These are phyloP conservation scores for Parasarocladium wereldwijsianum DNA, from an alignment of 2,329 filamentous ascomycete species.

Conservation along the genomic window DNA sequence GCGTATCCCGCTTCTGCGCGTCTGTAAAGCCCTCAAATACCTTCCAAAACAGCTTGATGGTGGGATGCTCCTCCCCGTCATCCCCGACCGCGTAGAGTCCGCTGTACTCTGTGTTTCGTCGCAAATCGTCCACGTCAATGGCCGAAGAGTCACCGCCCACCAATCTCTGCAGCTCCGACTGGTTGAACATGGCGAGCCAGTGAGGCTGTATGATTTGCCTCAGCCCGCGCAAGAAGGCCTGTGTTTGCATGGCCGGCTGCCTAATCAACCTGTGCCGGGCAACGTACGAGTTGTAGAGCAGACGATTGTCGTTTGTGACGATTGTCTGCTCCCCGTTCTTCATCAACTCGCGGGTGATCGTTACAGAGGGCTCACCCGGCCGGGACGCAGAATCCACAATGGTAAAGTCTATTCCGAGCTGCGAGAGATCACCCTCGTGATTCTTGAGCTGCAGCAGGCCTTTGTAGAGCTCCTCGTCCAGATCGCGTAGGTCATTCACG, in stretches of 20 bases:
- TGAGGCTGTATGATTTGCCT: slow-evolving; percentile 76
- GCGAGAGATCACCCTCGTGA: slow-evolving; percentile 58
- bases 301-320: slow-evolving; percentile 84
- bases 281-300: slow-evolving; percentile 89
- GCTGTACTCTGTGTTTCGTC: slow-evolving; percentile 71
- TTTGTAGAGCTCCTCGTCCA: slow-evolving; percentile 83
- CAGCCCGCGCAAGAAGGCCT: slow-evolving; percentile 76
- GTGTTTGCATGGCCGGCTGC: slow-evolving; percentile 69
- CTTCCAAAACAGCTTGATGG: slow-evolving; percentile 78
- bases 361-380: slow-evolving; percentile 33
- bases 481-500: slow-evolving; percentile 82
- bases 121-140: slow-evolving; percentile 77
- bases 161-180: slow-evolving; percentile 82
- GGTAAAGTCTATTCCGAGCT: slow-evolving; percentile 73
- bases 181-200: slow-evolving; percentile 99
- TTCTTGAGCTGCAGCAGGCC: slow-evolving; percentile 76
- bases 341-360: slow-evolving; percentile 60
- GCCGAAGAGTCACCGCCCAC: slow-evolving; percentile 76
- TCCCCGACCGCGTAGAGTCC: slow-evolving; percentile 85
- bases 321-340: slow-evolving; percentile 59
- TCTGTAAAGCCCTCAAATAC: slow-evolving; percentile 69
- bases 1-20: slow-evolving; percentile 63
- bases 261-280: slow-evolving; percentile 72
- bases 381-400: slow-evolving; percentile 55
- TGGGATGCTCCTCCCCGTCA: slow-evolving; percentile 73